Percentiles rank a stretch among this genome's conserved stretches.
These are phyloP conservation scores for Pseudogymnoascus sp. DNA, from an alignment of 2,329 filamentous ascomycete species.

Conservation along the genomic window DNA sequence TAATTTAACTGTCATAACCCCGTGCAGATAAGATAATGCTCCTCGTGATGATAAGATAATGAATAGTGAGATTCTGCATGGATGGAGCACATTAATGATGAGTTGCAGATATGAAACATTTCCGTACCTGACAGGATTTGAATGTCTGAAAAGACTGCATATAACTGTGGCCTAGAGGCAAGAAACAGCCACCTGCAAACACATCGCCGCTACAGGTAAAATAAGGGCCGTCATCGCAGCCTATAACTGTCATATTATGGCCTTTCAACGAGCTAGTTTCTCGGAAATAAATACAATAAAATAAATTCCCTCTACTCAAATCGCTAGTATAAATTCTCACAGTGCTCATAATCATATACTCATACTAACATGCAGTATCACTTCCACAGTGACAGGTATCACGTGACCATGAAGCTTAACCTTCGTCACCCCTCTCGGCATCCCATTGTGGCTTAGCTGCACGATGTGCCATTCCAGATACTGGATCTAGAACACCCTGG, in stretches of 20 bases:
- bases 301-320: not conserved
- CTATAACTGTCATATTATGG: not conserved
- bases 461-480: slow-evolving; percentile 4
- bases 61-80: not conserved
- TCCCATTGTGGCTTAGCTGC: not conserved
- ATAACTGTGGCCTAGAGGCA: not conserved
- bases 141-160: not conserved
- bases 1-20: not conserved
- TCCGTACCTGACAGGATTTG: not conserved
- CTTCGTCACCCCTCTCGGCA: not conserved
- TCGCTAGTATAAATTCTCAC: not conserved
- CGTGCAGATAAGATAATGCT: not conserved
- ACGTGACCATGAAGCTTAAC: not conserved
- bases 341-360: not conserved
- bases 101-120: not conserved
- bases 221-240: not conserved
- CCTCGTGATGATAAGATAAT: not conserved
- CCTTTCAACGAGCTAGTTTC: not conserved
- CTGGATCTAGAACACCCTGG: slow-evolving; percentile 7
- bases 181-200: not conserved
- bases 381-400: not conserved
- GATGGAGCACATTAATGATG: not conserved
- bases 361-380: not conserved
- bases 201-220: not conserved
- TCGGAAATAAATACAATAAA: not conserved